Evolutionary conservation across 2,329 filamentous ascomycete genomes (phyloP).

Genomic region (Capronia coronata): DNA sequence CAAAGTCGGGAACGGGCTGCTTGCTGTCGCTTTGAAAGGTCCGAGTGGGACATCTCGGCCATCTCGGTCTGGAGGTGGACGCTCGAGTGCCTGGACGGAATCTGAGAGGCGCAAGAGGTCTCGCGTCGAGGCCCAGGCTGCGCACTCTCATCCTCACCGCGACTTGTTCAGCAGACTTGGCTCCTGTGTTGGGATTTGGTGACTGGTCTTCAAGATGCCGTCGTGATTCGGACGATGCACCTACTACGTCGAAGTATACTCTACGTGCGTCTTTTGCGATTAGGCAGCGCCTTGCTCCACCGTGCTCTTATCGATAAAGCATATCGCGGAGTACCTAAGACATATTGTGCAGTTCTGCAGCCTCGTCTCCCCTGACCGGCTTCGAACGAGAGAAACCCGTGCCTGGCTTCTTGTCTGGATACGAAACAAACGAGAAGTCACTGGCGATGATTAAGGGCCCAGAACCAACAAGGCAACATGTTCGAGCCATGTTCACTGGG

Average conservation of each 20-base stretch:
- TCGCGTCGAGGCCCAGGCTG: slow-evolving; percentile 12
- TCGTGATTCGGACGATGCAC: no score
- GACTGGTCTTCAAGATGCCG: background rate
- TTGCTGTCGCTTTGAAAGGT: slow-evolving; percentile 9
- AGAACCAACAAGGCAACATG: no score
- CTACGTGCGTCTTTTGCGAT: no score
- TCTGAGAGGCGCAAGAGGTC: slow-evolving; percentile 4
- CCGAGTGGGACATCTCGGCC: background rate
- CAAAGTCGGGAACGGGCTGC: slow-evolving; percentile 21
- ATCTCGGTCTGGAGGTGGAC: no score
- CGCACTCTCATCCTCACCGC: slow-evolving; percentile 15
- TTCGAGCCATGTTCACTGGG: no score
- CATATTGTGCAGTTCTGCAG: background rate
- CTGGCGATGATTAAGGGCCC: no score
- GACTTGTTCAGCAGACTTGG: background rate
- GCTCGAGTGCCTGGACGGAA: background rate
- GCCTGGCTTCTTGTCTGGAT: no score
- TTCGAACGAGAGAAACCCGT: no score
- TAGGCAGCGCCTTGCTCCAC: background rate
- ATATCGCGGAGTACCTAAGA: background rate
- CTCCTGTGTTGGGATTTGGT: background rate
- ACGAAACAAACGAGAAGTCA: background rate
- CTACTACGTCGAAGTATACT: no score
- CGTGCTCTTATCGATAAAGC: background rate
- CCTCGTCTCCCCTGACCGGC: background rate